Percentiles rank a stretch among this genome's conserved stretches.
phyloP scores from a whole-genome alignment of 2,329 filamentous ascomycete genomes.

The Cercospora sojina region DNA sequence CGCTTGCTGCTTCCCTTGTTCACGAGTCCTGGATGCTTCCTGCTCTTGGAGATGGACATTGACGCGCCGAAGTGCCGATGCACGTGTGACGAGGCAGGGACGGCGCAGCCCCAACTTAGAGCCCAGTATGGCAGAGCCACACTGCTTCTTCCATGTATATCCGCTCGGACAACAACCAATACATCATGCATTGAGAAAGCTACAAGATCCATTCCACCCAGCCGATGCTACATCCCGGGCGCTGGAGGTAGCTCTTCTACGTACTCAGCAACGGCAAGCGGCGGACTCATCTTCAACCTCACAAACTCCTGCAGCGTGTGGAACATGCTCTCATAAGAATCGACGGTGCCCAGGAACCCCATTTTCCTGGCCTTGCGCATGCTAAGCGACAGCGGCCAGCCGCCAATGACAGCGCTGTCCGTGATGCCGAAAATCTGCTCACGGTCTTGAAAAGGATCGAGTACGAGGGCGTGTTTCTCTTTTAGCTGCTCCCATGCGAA shows the following conservation, averaged over 20 bases:
- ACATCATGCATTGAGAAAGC: background rate
- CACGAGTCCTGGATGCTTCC: background rate
- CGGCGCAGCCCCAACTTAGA: background rate
- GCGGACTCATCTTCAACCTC: slow-evolving; percentile 31
- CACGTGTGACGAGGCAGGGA: too few relatives aligned
- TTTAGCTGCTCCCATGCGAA: slow-evolving; percentile 43
- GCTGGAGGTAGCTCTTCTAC: background rate
- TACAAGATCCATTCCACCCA: background rate
- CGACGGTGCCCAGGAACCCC: slow-evolving; percentile 48
- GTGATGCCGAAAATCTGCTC: slow-evolving; percentile 25
- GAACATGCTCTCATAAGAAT: slow-evolving; percentile 44
- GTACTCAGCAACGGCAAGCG: slow-evolving; percentile 10
- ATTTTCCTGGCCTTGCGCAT: slow-evolving; percentile 44
- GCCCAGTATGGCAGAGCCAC: background rate
- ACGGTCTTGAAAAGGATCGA: slow-evolving; percentile 38
- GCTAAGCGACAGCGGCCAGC: slow-evolving; percentile 34
- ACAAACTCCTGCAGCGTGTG: slow-evolving; percentile 42
- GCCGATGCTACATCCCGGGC: background rate
- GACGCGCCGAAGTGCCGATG: too few relatives aligned
- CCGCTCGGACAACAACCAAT: background rate
- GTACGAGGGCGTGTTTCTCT: slow-evolving; percentile 14
- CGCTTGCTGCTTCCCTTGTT: background rate
- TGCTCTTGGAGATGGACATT: background rate
- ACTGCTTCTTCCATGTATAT: background rate
- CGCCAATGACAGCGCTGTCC: slow-evolving; percentile 32